Evolutionary conservation across 768 basidiomycete genomes (phyloP).

Genomic region (Tricholomella constricta): DNA sequence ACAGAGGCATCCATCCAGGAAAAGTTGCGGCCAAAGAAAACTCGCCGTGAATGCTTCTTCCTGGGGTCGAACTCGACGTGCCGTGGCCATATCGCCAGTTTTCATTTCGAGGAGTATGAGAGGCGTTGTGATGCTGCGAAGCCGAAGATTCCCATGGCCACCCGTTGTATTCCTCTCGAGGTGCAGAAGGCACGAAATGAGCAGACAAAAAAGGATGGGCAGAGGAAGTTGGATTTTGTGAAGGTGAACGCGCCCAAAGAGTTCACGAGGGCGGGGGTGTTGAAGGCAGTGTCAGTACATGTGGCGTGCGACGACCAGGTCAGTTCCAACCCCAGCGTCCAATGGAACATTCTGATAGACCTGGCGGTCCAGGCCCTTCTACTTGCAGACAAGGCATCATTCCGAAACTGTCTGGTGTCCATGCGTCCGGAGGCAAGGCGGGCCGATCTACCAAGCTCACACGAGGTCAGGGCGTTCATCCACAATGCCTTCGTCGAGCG

Average conservation of each 20-base stretch:
- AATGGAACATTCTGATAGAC: neutral
- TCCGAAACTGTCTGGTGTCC: neutral
- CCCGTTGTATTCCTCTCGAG: neutral
- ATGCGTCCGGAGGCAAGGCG: neutral
- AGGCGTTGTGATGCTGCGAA: neutral
- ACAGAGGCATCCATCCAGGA: too few species aligned
- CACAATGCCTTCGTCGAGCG: neutral
- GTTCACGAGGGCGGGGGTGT: slow-evolving; percentile 10
- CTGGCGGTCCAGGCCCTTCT: neutral
- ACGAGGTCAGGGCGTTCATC: neutral
- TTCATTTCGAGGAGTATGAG: slow-evolving; percentile 5
- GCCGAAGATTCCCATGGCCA: neutral
- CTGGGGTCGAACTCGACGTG: neutral
- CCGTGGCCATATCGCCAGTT: neutral
- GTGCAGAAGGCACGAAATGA: neutral
- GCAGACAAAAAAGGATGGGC: neutral
- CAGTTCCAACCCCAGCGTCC: neutral
- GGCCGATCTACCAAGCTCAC: neutral
- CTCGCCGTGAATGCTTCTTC: neutral
- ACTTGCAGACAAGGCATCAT: neutral
- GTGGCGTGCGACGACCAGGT: slow-evolving; percentile 18
- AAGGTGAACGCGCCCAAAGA: slow-evolving; percentile 9
- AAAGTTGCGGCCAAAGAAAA: neutral
- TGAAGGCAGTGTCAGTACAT: slow-evolving; percentile 10
- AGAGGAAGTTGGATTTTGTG: slow-evolving; percentile 1